These are phyloP conservation scores for Penicillium sp. DNA, from an alignment of 2,329 filamentous ascomycete species.

Conservation along the genomic window DNA sequence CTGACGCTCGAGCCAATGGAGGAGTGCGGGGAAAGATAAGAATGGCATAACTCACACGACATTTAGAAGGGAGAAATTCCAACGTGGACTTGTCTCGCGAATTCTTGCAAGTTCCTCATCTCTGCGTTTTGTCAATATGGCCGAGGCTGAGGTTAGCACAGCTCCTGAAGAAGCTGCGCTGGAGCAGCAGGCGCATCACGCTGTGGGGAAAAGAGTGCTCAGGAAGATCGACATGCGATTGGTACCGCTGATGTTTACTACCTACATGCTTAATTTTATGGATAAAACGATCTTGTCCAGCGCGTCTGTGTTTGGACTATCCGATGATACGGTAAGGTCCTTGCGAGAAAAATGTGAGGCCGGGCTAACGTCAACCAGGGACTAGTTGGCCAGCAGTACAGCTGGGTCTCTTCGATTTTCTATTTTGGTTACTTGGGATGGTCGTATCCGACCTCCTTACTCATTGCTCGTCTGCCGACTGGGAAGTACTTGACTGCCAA, in stretches of 20 bases:
- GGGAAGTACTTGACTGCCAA: conserved; percentile 37
- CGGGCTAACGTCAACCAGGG: conserved; percentile 3
- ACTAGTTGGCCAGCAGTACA: conserved; percentile 24
- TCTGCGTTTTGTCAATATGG: neutral
- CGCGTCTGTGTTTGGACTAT: conserved; percentile 57
- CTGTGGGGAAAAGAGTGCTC: conserved; percentile 37
- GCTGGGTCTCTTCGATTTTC: conserved; percentile 31
- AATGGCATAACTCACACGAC: neutral
- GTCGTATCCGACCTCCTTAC: conserved; percentile 26
- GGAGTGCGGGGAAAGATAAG: conserved; percentile 21
- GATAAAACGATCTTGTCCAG: conserved; percentile 60
- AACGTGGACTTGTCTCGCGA: neutral
- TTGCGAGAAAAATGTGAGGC: neutral
- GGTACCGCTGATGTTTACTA: conserved; percentile 57
- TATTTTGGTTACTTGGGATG: conserved; percentile 33
- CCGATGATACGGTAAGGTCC: conserved; percentile 41
- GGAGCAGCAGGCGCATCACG: conserved; percentile 12
- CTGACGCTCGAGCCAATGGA: conserved; percentile 9
- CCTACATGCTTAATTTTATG: conserved; percentile 61
- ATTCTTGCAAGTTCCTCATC: neutral
- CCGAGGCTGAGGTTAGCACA: conserved; percentile 1
- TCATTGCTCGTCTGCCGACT: conserved; percentile 25
- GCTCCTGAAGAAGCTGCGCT: conserved; percentile 1
- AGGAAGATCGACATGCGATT: conserved; percentile 57
- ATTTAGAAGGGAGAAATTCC: neutral